Base-by-base conservation (phyloP, 192 early-diverging fungal genomes). In the Pecoramyces ruminantium region DNA sequence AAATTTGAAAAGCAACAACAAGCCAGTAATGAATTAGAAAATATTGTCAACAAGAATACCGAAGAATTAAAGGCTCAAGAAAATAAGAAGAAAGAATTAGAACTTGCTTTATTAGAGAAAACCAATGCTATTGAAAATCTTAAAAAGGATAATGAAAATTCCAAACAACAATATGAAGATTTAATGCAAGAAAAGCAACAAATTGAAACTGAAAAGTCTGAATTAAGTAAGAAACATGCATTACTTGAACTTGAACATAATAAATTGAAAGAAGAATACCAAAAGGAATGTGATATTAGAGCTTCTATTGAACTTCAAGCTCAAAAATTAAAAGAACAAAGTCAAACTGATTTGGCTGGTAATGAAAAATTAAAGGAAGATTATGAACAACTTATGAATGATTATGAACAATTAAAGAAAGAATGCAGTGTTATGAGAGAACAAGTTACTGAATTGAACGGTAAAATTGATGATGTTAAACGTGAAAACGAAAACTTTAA, bases 1-100 rank as follows among this genome's bases (percentile, higher is more conserved):
- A 38, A 92, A 93, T 77, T 67, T 18, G 51, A 67, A n/a, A 67
- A 67, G n/a, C 51, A 67, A 67, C 51, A 67, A 67, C 51, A 67
- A 67, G 25, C 25, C 8, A 67, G 51, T n/a, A 67, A 11, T 67
- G 51, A 67, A n/a, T 67, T 67, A 67, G 51, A 67, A 67, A 67
- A 67, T 67, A 25, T n/a, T n/a, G n/a, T 67, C n/a, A 67, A 21
- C n/a, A 67, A 67, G 21, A 67, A 67, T 67, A 67, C 51, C 9
- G 25, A 67, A n/a, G 8, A 67, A 67, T n/a, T 67, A 27, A 67
- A n/a, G 25, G 25, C 21, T n/a, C 25, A 67, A 67, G 51, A 67
- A n/a, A 67, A 0, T n/a, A 67, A 67, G 8, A 67, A 67, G 1
- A 67, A 67, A 25, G 51, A 67, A n/a, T 67, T 67, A 67, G 51